Evolutionary conservation across 805 yeast genomes (phyloP), one percentile per base, ranked within the genome.

Genomic region (Candida dajiaensis): DNA sequence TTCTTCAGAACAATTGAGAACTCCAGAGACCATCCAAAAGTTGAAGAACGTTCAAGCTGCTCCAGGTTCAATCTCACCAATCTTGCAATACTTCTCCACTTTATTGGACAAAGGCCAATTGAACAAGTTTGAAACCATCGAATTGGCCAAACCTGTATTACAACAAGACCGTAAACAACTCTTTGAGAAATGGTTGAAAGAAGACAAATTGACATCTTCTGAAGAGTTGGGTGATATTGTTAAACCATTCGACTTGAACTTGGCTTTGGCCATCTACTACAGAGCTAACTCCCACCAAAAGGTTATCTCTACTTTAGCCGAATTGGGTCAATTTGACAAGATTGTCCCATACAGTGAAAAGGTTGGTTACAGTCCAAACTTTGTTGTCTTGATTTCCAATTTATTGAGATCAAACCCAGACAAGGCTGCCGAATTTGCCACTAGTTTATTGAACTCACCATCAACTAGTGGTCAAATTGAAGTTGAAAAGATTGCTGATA

Each of bases 211-310:
- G 55, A 90, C 92, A 51, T 81, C 85, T 43, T 87, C 96, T n/a
- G 99, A 94, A 71, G 97, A 90, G 68, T 77, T 94, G 54, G 99
- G 99, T 72, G 99, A 94, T 64, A 78, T 89, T 61, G 94, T 94
- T 52, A 89, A 92, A 62, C 88, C 95, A 40, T 80, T 79, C 62
- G 97, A 92, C 58, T 70, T 85, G 13, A 79, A 90, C 25, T 73
- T 94, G 55, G 96, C 98, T 6, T 74, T 94, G 58, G 95, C 95
- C 21, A 90, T 95, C 52, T 94, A 92, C 67, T 74, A 89, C 61
- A 81, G 94, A 57, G 82, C 96, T 26, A 77, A 85, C 49, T 77
- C 79, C 41, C 90, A 94, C 54, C 77, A 87, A 53, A 94, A 94
- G 71, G 97, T 94, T 45, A 94, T 94, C 46, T 80, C 92, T 16